Conservation (phyloP, 2,329 filamentous ascomycete genomes). For the Monilinia aucupariae region DNA sequence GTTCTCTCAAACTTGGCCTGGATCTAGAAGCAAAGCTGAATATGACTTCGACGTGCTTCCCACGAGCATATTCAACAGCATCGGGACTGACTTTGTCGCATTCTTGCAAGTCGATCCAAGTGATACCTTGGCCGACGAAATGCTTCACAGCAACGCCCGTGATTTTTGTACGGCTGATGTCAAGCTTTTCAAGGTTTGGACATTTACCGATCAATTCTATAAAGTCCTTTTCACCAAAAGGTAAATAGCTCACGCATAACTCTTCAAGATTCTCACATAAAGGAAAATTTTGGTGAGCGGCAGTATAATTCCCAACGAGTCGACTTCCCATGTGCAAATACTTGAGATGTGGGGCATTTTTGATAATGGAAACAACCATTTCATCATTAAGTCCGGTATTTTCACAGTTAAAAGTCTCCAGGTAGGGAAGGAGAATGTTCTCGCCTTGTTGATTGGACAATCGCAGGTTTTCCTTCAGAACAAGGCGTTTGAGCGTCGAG, state of each 20-base stretch:
- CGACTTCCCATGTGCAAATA: conserved; percentile 26
- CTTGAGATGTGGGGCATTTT: conserved; percentile 26
- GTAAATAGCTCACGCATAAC: conserved; percentile 22
- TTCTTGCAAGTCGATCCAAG: conserved; percentile 28
- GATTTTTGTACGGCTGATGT: conserved; percentile 29
- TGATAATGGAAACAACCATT: conserved; percentile 20
- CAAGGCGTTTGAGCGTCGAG: conserved; percentile 28
- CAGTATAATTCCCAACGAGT: conserved; percentile 12
- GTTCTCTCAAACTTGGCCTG: neutral
- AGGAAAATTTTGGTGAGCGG: conserved; percentile 21
- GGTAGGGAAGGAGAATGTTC: conserved; percentile 22
- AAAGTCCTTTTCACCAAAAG: conserved; percentile 21
- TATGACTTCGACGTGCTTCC: conserved; percentile 28
- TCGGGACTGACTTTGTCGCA: conserved; percentile 30
- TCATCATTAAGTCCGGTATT: conserved; percentile 23
- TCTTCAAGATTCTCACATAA: conserved; percentile 26
- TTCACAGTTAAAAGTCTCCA: conserved; percentile 29
- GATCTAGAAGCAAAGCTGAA: conserved; percentile 17
- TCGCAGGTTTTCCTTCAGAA: conserved; percentile 21
- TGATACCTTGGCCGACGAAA: conserved; percentile 31
- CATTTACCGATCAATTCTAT: conserved; percentile 26
- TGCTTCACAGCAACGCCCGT: conserved; percentile 36
- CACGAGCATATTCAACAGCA: conserved; percentile 34
- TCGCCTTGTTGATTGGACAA: neutral
- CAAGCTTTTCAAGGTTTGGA: conserved; percentile 29